Percentiles rank a stretch among this genome's conserved stretches.
Conservation (phyloP, 2,329 filamentous ascomycete species). For the Penicillium sp. region DNA sequence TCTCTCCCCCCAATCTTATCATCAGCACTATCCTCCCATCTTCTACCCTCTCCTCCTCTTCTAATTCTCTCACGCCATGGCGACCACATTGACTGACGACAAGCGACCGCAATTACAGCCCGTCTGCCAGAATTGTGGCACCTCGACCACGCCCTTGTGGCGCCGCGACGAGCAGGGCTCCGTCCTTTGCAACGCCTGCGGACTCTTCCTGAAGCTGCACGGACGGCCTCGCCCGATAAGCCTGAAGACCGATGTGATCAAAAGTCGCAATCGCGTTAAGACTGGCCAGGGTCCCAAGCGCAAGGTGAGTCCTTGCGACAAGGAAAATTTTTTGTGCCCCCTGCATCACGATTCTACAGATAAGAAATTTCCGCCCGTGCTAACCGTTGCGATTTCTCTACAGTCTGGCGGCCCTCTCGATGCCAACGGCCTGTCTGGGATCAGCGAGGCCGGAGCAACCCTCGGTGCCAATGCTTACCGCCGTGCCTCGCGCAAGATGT, state of each 20-base stretch:
- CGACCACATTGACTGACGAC: constrained; percentile 51
- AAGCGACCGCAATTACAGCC: constrained; percentile 72
- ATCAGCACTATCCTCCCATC: constrained; percentile 35
- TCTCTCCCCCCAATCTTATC: constrained; percentile 46
- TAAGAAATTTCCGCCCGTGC: constrained; percentile 26
- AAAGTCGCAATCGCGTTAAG: constrained; percentile 97
- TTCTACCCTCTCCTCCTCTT: constrained; percentile 26
- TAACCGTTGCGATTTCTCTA: constrained; percentile 23
- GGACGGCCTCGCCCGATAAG: constrained; percentile 90
- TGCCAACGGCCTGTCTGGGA: constrained; percentile 60
- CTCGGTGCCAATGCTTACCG: constrained; percentile 60
- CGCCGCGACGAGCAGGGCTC: constrained; percentile 93
- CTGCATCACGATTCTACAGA: constrained; percentile 14
- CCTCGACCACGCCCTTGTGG: constrained; percentile 95
- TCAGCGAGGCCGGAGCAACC: constrained; percentile 59
- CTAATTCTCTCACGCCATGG: constrained; percentile 37
- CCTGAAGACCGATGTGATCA: constrained; percentile 98
- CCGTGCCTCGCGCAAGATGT: constrained; percentile 69
- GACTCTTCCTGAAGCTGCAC: constrained; percentile 95
- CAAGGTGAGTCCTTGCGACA: constrained; percentile 62
- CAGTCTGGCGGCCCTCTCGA: constrained; percentile 50
- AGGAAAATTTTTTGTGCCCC: constrained; percentile 27
- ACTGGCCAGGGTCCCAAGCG: constrained; percentile 78
- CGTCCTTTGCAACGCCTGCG: constrained; percentile 97
- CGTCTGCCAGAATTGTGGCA: constrained; percentile 93